Conservation (phyloP, 495 filamentous ascomycete genomes). For the Chlorociboria aeruginascens region DNA sequence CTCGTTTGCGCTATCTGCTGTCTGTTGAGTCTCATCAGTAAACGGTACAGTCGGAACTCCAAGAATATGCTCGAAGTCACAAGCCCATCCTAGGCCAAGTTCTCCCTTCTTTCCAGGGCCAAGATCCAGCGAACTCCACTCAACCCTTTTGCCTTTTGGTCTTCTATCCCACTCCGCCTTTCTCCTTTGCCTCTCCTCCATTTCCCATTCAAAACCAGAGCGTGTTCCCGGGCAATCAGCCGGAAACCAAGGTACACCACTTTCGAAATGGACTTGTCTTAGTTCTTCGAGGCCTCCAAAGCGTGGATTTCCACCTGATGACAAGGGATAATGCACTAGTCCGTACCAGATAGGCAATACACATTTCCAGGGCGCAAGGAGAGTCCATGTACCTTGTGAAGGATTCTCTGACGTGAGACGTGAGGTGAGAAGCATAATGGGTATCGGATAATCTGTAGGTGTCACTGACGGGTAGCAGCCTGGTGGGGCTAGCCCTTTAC, state of each 20-base stretch:
- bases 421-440: conserved; percentile 58
- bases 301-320: conserved; percentile 62
- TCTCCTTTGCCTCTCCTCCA: conserved; percentile 47
- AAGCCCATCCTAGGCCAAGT: conserved; percentile 70
- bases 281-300: conserved; percentile 76
- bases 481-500: conserved; percentile 54
- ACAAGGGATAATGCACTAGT: conserved; percentile 75
- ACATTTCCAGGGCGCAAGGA: conserved; percentile 88
- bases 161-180: conserved; percentile 61
- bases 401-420: conserved; percentile 30
- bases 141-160: conserved; percentile 70
- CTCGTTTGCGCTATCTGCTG: neutral
- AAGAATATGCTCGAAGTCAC: conserved; percentile 81
- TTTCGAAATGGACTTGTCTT: conserved; percentile 73
- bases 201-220: conserved; percentile 69
- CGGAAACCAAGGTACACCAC: conserved; percentile 73
- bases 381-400: conserved; percentile 62
- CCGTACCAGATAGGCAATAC: conserved; percentile 77
- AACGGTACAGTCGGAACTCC: conserved; percentile 68
- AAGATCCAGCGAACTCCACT: conserved; percentile 66
- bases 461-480: conserved; percentile 49
- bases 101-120: conserved; percentile 70
- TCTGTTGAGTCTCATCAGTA: neutral
- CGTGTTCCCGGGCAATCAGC: conserved; percentile 75
- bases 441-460: conserved; percentile 67